phyloP scores from a whole-genome alignment of 2,329 filamentous ascomycete genomes.

The Penicillium verrucosum region DNA sequence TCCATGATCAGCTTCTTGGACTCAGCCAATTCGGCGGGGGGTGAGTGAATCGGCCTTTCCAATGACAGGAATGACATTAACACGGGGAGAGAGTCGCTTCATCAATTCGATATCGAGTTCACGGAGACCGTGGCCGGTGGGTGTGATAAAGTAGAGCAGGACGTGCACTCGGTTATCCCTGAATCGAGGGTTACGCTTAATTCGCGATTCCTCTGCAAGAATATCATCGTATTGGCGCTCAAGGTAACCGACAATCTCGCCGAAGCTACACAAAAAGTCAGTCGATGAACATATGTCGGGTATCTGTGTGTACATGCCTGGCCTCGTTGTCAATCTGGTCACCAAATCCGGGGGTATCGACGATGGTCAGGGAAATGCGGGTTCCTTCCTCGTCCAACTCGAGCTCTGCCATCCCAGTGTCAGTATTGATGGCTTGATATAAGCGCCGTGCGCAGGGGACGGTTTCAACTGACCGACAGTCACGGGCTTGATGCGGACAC shows the following conservation, averaged over 20 bases:
- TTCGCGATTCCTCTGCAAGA: slow-evolving; percentile 97
- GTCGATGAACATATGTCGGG: slow-evolving; percentile 11
- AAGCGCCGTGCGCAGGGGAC: slow-evolving; percentile 1
- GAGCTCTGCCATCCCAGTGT: slow-evolving; percentile 60
- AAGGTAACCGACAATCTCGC: slow-evolving; percentile 95
- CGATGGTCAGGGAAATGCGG: slow-evolving; percentile 95
- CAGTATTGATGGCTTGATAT: slow-evolving; percentile 22
- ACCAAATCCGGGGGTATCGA: slow-evolving; percentile 96
- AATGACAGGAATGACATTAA: slow-evolving; percentile 98
- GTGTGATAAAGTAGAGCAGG: slow-evolving; percentile 98
- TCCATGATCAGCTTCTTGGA: slow-evolving; percentile 99
- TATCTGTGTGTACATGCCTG: slow-evolving; percentile 57
- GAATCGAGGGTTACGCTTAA: slow-evolving; percentile 99
- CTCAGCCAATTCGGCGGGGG: slow-evolving; percentile 91
- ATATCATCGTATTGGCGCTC: slow-evolving; percentile 99
- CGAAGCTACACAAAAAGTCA: slow-evolving; percentile 63
- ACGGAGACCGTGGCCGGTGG: slow-evolving; percentile 93
- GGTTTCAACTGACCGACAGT: slow-evolving; percentile 73
- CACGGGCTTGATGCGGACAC: slow-evolving; percentile 96
- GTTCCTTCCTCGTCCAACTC: slow-evolving; percentile 98
- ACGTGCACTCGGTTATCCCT: slow-evolving; percentile 98
- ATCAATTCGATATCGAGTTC: slow-evolving; percentile 99
- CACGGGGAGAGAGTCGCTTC: slow-evolving; percentile 96
- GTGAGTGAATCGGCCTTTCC: slow-evolving; percentile 97
- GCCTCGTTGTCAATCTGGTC: slow-evolving; percentile 99